These are phyloP conservation scores for Daldinia childiae DNA, from an alignment of 495 filamentous ascomycete species.

Conservation along the genomic window DNA sequence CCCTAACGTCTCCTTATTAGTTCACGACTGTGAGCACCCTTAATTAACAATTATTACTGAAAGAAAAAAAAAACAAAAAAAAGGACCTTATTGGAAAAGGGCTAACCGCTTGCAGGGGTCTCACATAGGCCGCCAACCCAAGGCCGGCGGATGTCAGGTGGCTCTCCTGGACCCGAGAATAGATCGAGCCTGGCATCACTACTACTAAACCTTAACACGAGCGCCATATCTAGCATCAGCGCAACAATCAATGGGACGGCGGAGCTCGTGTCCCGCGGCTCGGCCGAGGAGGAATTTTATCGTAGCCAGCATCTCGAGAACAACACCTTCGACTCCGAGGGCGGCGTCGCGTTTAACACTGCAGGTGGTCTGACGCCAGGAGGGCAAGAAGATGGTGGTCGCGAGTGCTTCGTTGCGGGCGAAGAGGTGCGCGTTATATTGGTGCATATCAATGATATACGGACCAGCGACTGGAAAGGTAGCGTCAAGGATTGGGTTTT, in stretches of 20 bases:
- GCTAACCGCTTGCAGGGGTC: constrained; percentile 63
- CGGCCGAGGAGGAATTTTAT: constrained; percentile 83
- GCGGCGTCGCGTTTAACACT: constrained; percentile 50
- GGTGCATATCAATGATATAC: constrained; percentile 75
- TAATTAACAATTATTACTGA: not conserved
- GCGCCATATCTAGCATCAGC: constrained; percentile 85
- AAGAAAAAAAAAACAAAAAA: not conserved
- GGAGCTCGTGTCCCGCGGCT: constrained; percentile 71
- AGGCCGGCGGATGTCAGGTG: constrained; percentile 64
- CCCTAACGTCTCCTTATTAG: constrained; percentile 90
- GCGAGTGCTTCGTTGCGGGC: constrained; percentile 71
- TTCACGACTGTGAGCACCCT: constrained; percentile 79
- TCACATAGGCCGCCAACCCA: constrained; percentile 89
- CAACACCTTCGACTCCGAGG: constrained; percentile 77
- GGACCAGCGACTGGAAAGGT: constrained; percentile 85
- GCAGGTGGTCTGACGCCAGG: constrained; percentile 40
- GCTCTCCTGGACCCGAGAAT: constrained; percentile 68
- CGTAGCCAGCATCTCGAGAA: constrained; percentile 86
- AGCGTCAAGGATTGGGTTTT: constrained; percentile 77
- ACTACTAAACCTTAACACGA: constrained; percentile 88
- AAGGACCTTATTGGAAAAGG: not conserved
- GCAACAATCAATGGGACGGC: constrained; percentile 92
- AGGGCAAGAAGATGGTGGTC: constrained; percentile 61
- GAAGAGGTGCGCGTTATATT: constrained; percentile 77
- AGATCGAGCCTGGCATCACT: constrained; percentile 80